Evolutionary conservation across 257 asterid species (phyloP), one percentile per base, ranked within the genome.

Genomic region (Nicotiana attenuata): DNA sequence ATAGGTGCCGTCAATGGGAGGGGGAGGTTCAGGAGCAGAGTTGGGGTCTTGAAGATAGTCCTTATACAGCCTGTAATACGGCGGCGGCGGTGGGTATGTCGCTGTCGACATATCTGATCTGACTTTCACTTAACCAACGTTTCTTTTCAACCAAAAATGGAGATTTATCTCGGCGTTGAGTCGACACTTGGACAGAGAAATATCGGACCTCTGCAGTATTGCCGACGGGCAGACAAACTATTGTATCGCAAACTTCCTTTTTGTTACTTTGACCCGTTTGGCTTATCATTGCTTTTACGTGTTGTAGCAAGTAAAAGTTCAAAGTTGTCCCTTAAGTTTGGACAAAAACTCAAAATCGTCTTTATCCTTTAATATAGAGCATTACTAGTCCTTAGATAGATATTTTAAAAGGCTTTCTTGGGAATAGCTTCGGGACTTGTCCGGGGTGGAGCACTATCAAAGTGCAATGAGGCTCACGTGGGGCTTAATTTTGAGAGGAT

Each of bases 71-170:
- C 78, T 89, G 89, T 96, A 93, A 65, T 65, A 96, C 60, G 98
- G 98, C 69, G 99, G 97, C 5, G 99, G 97, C 57, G 99, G 99
- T 14, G 99, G 98, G 83, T 96, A 92, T 6, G 97, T 89, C 29
- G 99, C 97, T 87, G 97, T 94, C 50, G 98, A 93, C 98, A 92
- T 94, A 38, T 67, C 79, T 17, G 68, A 77, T 66, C 76, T 59
- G 14, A 56, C 22, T 7, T 50, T 50, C 78, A 28, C 65, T 65
- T n/a, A 80, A 65, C 15, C 65, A 65, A 50, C 2, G 16, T 71
- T 33, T 71, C 56, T 45, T 45, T 24, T 5, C 78, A 47, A 71
- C 78, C 78, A 45, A 71, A 71, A 71, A 45, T 22, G 22, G 8
- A 3, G 22, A 71, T 55, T 71, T 45, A 33, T 45, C 38, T 45